A percentile compares a stretch with the other conserved stretches of the same genome.
These are phyloP conservation scores for Lentinula raphanica DNA, from an alignment of 768 basidiomycete species.

Conservation along the genomic window DNA sequence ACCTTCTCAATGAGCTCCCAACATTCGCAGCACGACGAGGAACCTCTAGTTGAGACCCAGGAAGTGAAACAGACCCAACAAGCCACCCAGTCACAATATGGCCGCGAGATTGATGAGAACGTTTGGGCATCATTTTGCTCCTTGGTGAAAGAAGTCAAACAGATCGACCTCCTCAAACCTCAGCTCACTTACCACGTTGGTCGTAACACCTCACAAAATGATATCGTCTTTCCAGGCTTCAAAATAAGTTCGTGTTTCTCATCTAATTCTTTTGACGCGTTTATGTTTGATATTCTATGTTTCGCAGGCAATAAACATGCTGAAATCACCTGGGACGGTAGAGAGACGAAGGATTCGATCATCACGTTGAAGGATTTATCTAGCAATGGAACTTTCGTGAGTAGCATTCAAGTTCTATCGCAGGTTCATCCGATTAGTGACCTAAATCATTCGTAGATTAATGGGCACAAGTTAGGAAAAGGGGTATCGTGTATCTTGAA, in stretches of 20 bases:
- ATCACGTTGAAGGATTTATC: conserved; percentile 53
- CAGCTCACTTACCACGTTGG: conserved; percentile 3
- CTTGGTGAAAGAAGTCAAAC: neutral
- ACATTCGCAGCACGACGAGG: neutral
- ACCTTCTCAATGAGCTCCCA: neutral
- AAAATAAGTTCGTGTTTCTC: conserved; percentile 29
- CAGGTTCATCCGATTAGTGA: neutral
- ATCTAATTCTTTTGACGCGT: neutral
- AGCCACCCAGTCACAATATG: neutral
- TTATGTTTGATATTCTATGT: neutral
- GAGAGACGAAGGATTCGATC: conserved; percentile 31
- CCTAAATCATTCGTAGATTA: conserved; percentile 42
- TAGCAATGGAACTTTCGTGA: conserved; percentile 71
- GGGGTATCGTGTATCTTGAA: conserved; percentile 50
- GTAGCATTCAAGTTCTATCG: conserved; percentile 16
- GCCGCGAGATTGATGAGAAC: neutral
- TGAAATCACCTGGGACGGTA: conserved; percentile 54
- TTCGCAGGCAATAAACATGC: conserved; percentile 55
- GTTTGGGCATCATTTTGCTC: neutral
- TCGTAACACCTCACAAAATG: neutral
- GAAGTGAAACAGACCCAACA: neutral
- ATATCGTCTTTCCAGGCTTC: conserved; percentile 10
- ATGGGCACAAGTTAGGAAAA: conserved; percentile 58
- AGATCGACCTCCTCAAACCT: conserved; percentile 1
- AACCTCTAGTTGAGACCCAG: neutral